Conservation (phyloP, 2,329 filamentous ascomycete species). For the Venturia asperata region DNA sequence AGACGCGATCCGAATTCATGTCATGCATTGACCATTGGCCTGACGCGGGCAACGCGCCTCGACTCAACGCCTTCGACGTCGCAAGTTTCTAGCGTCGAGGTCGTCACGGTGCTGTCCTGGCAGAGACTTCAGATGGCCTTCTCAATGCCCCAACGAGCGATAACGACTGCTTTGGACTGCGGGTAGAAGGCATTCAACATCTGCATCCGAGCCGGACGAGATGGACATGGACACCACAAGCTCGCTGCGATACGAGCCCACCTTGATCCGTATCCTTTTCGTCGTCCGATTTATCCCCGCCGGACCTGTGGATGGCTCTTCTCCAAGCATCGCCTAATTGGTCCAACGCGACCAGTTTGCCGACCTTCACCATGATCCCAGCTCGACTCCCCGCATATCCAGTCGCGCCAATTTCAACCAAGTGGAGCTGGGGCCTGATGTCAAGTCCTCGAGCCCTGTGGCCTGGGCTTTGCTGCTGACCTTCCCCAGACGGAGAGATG, state of each 20-base stretch:
- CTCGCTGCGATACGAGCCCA: too few relatives aligned
- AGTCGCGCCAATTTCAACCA: neutral
- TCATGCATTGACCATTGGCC: neutral
- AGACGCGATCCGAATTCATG: neutral
- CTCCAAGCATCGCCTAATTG: slow-evolving; percentile 2
- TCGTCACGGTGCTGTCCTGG: neutral
- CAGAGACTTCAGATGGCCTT: neutral
- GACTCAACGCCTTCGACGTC: neutral
- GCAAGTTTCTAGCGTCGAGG: neutral
- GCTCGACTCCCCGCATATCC: neutral
- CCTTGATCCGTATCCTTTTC: neutral
- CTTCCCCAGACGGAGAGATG: neutral
- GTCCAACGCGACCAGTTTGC: neutral
- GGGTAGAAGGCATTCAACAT: neutral
- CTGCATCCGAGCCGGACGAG: neutral
- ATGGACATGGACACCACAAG: too few relatives aligned
- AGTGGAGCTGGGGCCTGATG: neutral
- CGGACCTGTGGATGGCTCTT: neutral
- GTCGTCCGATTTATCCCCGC: neutral
- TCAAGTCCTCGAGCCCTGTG: neutral
- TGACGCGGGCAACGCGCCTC: neutral
- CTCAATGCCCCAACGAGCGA: neutral
- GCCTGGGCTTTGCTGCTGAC: slow-evolving; percentile 10
- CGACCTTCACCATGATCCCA: neutral
- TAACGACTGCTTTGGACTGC: neutral